A percentile compares a stretch with the other conserved stretches of the same genome.
These are phyloP conservation scores for Plenodomus biglobosus DNA, from an alignment of 2,329 filamentous ascomycete genomes.

Conservation along the genomic window DNA sequence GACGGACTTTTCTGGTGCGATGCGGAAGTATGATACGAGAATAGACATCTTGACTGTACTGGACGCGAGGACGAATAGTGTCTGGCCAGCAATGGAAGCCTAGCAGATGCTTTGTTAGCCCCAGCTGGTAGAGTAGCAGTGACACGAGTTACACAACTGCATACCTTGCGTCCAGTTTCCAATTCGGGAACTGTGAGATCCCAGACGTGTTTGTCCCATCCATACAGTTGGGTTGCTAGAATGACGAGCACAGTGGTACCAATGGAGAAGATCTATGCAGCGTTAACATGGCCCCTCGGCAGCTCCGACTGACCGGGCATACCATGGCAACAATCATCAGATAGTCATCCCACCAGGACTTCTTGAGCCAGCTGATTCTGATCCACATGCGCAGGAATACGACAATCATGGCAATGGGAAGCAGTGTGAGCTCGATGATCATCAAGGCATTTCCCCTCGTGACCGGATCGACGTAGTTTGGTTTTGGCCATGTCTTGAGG, in stretches of 20 bases:
- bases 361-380: constrained; percentile 41
- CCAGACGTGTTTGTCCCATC: constrained; percentile 45
- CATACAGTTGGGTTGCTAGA: constrained; percentile 40
- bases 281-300: neutral
- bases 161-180: constrained; percentile 41
- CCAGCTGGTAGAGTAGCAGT: constrained; percentile 17
- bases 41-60: constrained; percentile 45
- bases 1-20: constrained; percentile 43
- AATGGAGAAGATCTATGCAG: neutral
- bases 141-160: constrained; percentile 18
- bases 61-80: constrained; percentile 44
- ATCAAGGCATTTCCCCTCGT: constrained; percentile 48
- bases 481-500: constrained; percentile 44
- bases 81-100: constrained; percentile 44
- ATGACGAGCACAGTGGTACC: constrained; percentile 11
- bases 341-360: constrained; percentile 45
- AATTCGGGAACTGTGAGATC: constrained; percentile 33
- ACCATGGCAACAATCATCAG: constrained; percentile 44
- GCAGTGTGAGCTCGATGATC: constrained; percentile 43
- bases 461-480: constrained; percentile 49
- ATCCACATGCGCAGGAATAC: constrained; percentile 41
- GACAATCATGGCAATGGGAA: constrained; percentile 41
- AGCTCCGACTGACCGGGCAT: neutral
- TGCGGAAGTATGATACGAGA: constrained; percentile 44
- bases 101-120: constrained; percentile 26